Evolutionary conservation across 139 green algal species (phyloP).

Genomic region (Raphidocelis subcapitata): DNA sequence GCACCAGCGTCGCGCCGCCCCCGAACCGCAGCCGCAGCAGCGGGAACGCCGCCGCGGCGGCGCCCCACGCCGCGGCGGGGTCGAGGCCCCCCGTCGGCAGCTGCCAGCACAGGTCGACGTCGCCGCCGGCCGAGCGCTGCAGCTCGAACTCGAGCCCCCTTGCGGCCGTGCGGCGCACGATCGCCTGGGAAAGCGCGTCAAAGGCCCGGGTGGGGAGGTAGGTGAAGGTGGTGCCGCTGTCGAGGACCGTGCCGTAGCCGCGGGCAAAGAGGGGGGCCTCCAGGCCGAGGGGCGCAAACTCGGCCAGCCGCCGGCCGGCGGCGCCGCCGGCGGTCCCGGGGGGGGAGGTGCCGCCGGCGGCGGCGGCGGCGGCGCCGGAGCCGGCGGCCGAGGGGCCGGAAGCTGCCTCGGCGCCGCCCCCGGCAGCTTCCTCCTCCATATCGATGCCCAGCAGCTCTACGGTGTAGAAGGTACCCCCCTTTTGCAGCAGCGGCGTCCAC

Average conservation of each 20-base stretch:
- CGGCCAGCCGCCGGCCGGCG: too few species aligned
- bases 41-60: background rate
- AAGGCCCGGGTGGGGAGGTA: slow-evolving; percentile 83
- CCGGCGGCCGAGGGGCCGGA: too few species aligned
- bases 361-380: too few species aligned
- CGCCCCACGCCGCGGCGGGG: slow-evolving; percentile 1
- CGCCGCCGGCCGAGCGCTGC: background rate
- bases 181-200: slow-evolving; percentile 37
- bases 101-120: slow-evolving; percentile 22
- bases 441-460: too few species aligned
- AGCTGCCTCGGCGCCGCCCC: too few species aligned
- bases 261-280: background rate
- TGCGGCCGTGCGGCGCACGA: background rate
- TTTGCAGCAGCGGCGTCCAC: too few species aligned
- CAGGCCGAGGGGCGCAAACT: too few species aligned
- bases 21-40: background rate
- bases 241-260: slow-evolving; percentile 89
- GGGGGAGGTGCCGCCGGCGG: too few species aligned
- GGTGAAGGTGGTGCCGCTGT: slow-evolving; percentile 96
- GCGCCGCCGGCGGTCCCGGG: too few species aligned
- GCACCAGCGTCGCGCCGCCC: background rate
- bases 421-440: too few species aligned
- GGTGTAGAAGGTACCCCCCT: too few species aligned
- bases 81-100: background rate
- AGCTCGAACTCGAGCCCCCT: slow-evolving; percentile 20